phyloP scores from a whole-genome alignment of 192 early-diverging fungal species.

The Chytriomyces sp. region DNA sequence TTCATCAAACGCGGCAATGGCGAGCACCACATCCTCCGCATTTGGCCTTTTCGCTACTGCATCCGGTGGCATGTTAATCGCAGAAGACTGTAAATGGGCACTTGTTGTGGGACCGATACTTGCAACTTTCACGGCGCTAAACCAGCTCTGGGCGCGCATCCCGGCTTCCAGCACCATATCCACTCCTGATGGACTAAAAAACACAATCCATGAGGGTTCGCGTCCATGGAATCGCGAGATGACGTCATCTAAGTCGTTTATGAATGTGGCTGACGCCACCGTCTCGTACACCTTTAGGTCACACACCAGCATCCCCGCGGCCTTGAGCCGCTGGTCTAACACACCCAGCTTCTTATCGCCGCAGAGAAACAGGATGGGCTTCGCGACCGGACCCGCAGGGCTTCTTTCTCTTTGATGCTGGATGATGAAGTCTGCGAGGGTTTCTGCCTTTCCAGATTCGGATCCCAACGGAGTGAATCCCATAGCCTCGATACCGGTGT shows the following conservation, averaged over 20 bases:
- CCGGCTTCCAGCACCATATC: slow-evolving; percentile 34
- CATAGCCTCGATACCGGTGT: background rate
- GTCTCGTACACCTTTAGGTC: slow-evolving; percentile 51
- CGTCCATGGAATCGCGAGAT: background rate
- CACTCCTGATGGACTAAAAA: slow-evolving; percentile 64
- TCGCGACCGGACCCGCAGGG: background rate
- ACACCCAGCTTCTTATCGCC: slow-evolving; percentile 56
- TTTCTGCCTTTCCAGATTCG: slow-evolving; percentile 42
- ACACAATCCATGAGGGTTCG: slow-evolving; percentile 51
- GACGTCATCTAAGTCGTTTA: background rate
- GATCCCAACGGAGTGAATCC: slow-evolving; percentile 19
- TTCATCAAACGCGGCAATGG: slow-evolving; percentile 3
- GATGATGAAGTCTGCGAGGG: slow-evolving; percentile 40
- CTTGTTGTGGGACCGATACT: slow-evolving; percentile 56
- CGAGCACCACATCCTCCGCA: slow-evolving; percentile 23
- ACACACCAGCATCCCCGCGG: slow-evolving; percentile 27
- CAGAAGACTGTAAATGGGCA: slow-evolving; percentile 22
- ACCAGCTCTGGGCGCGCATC: background rate
- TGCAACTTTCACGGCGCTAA: slow-evolving; percentile 42
- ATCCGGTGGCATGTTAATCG: slow-evolving; percentile 29
- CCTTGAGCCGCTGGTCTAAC: slow-evolving; percentile 33
- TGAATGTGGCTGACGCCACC: background rate
- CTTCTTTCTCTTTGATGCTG: too few relatives aligned
- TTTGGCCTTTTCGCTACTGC: slow-evolving; percentile 38
- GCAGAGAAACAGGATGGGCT: slow-evolving; percentile 47